These are phyloP conservation scores for Dendrobium chrysotoxum DNA, from an alignment of 106 monocot genomes.

Conservation along the genomic window DNA sequence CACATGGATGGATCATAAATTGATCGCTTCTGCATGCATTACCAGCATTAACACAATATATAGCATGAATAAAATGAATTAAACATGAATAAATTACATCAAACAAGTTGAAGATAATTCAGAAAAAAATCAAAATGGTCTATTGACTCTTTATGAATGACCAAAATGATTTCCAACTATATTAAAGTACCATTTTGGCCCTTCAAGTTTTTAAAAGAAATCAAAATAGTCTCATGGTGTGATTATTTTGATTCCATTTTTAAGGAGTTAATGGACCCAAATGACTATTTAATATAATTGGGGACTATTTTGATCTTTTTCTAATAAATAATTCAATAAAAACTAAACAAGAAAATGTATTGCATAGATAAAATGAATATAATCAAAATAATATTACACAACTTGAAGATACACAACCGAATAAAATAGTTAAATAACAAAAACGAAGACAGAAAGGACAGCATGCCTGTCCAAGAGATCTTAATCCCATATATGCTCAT, in stretches of 20 bases:
- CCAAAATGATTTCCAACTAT: too few species aligned
- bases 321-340: neutral
- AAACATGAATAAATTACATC: neutral
- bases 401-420: neutral
- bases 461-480: neutral
- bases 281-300: too few species aligned
- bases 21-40: neutral
- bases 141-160: too few species aligned
- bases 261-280: too few species aligned
- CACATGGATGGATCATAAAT: neutral
- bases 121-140: too few species aligned
- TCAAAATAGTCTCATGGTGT: too few species aligned
- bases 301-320: too few species aligned
- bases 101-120: neutral
- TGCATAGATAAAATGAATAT: neutral
- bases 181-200: too few species aligned
- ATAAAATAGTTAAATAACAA: neutral
- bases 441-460: too few species aligned
- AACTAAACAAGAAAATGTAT: neutral
- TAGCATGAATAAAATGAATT: neutral
- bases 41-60: neutral
- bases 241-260: too few species aligned
- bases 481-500: neutral
- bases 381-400: neutral
- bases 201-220: too few species aligned